Evolutionary conservation across 345 rosid species (phyloP).

Genomic region (Brassica juncea): DNA sequence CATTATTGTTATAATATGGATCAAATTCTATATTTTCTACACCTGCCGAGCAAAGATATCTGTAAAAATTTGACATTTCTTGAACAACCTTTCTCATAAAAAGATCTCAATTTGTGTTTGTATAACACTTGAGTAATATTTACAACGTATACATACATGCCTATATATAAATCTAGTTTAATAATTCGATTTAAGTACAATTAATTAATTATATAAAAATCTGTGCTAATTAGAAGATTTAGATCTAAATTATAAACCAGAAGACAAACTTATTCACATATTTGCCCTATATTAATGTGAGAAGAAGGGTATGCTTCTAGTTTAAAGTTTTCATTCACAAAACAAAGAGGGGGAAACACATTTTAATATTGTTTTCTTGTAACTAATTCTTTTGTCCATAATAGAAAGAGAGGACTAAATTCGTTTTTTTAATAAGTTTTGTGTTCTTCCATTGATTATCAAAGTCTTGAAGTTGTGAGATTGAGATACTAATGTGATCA

Average conservation of each 20-base stretch:
- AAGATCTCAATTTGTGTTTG: background rate
- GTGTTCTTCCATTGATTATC: background rate
- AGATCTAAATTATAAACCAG: slow-evolving; percentile 10
- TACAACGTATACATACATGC: background rate
- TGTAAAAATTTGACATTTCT: slow-evolving; percentile 17
- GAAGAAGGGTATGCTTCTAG: background rate
- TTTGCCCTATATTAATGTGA: background rate
- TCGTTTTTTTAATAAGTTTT: background rate
- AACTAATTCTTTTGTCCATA: background rate
- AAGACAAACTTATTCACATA: background rate
- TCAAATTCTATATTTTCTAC: slow-evolving; percentile 13
- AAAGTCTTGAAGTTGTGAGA: slow-evolving; percentile 4
- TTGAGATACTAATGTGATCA: slow-evolving; percentile 13
- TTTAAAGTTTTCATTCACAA: background rate
- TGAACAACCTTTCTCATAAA: background rate
- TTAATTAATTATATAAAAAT: background rate
- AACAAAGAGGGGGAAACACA: background rate
- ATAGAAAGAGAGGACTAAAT: background rate
- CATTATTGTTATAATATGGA: background rate
- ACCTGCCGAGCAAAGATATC: background rate
- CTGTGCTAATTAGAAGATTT: background rate
- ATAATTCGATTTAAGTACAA: background rate
- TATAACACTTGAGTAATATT: background rate
- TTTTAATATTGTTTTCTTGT: background rate
- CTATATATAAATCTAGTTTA: background rate